Evolutionary conservation across 2,329 filamentous ascomycete genomes (phyloP).

Genomic region (Ploettnerulaceae sp.): DNA sequence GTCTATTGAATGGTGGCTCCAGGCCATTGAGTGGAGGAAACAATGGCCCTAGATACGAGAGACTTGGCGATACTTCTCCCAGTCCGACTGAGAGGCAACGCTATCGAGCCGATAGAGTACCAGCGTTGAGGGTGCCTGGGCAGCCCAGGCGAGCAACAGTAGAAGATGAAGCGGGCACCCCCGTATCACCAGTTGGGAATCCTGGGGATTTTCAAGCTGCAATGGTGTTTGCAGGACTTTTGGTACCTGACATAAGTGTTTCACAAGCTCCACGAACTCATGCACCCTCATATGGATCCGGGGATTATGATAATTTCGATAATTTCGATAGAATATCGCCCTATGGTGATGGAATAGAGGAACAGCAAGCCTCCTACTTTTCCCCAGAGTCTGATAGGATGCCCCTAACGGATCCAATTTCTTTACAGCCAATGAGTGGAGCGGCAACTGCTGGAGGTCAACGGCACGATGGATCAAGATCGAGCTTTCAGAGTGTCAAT

Average conservation of each 20-base stretch:
- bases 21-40: slow-evolving; percentile 27
- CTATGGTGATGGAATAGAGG: slow-evolving; percentile 26
- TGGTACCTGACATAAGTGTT: slow-evolving; percentile 31
- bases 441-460: slow-evolving; percentile 38
- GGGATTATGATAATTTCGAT: slow-evolving; percentile 26
- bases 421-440: slow-evolving; percentile 53
- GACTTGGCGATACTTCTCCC: slow-evolving; percentile 29
- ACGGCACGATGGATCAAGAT: slow-evolving; percentile 42
- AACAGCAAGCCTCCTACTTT: slow-evolving; percentile 34
- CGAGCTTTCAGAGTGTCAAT: slow-evolving; percentile 48
- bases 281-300: slow-evolving; percentile 26
- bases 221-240: slow-evolving; percentile 34
- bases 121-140: slow-evolving; percentile 14
- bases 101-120: slow-evolving; percentile 7
- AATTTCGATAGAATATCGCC: slow-evolving; percentile 26
- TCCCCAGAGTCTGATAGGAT: slow-evolving; percentile 49
- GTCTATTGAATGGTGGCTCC: slow-evolving; percentile 29
- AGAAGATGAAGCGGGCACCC: slow-evolving; percentile 23
- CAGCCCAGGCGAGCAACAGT: slow-evolving; percentile 9
- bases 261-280: slow-evolving; percentile 27
- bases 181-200: slow-evolving; percentile 30
- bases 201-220: slow-evolving; percentile 32
- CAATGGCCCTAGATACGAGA: slow-evolving; percentile 31
- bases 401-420: slow-evolving; percentile 52
- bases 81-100: slow-evolving; percentile 23